These are phyloP conservation scores for Myxozyma mucilagina DNA, from an alignment of 805 yeast species.

Conservation along the genomic window DNA sequence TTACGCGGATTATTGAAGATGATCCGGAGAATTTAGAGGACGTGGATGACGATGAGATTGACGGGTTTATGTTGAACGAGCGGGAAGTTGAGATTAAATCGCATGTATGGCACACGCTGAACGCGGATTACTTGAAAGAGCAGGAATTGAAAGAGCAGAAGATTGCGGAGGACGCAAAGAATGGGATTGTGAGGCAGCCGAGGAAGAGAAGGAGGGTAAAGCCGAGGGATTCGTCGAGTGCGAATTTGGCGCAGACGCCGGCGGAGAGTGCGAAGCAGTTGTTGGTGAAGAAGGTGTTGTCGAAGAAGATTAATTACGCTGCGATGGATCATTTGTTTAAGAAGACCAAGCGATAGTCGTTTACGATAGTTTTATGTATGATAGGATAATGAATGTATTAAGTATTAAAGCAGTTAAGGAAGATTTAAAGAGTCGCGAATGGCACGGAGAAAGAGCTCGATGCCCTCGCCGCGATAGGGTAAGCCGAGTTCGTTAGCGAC, in stretches of 20 bases:
- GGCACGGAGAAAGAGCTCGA: constrained; percentile 51
- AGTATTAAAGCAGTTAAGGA: no score
- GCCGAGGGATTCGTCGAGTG: constrained; percentile 35
- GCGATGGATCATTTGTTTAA: constrained; percentile 56
- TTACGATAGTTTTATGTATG: no score
- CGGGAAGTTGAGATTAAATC: constrained; percentile 66
- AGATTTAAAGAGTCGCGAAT: constrained; percentile 39
- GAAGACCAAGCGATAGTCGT: constrained; percentile 7
- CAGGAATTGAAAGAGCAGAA: constrained; percentile 84
- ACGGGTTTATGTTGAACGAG: constrained; percentile 57
- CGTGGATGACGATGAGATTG: constrained; percentile 81
- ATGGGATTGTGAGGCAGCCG: constrained; percentile 66
- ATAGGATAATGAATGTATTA: no score
- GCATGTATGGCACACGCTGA: constrained; percentile 84
- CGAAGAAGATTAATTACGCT: constrained; percentile 87
- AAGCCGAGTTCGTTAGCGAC: constrained; percentile 52
- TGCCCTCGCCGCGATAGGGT: constrained; percentile 57
- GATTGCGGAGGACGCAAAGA: constrained; percentile 79
- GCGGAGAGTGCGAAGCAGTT: constrained; percentile 78
- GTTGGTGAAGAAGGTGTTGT: constrained; percentile 72
- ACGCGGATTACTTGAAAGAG: constrained; percentile 79
- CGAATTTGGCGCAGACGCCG: constrained; percentile 54
- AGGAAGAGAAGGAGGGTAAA: constrained; percentile 43
- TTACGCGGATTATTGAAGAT: constrained; percentile 43
- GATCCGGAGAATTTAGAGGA: constrained; percentile 67